phyloP scores from a whole-genome alignment of 495 filamentous ascomycete species.

The Copromyces sp. region DNA sequence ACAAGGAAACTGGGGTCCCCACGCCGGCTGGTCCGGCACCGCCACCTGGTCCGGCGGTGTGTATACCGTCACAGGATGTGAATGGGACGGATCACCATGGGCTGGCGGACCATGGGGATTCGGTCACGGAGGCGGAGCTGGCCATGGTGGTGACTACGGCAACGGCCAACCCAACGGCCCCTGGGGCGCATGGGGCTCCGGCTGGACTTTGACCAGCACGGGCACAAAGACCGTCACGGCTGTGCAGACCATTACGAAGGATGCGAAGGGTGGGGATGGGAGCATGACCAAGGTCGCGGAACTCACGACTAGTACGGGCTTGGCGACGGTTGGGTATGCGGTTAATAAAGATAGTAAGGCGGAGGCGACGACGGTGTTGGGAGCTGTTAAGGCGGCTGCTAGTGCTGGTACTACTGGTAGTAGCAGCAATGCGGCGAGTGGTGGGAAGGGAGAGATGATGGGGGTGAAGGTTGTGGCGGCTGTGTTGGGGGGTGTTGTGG shows the following conservation, averaged over 20 bases:
- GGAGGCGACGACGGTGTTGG: neutral
- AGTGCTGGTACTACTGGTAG: conserved; percentile 7
- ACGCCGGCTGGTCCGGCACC: conserved; percentile 5
- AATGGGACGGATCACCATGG: conserved; percentile 37
- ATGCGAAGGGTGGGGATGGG: conserved; percentile 8
- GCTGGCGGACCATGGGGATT: conserved; percentile 36
- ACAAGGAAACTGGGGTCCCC: neutral
- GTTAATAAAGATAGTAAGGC: conserved; percentile 25
- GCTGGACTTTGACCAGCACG: conserved; percentile 27
- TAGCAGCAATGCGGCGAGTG: conserved; percentile 4
- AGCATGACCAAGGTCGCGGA: conserved; percentile 9
- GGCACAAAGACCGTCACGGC: conserved; percentile 23
- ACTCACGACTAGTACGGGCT: conserved; percentile 27
- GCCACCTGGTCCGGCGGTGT: conserved; percentile 33
- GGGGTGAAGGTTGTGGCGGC: conserved; percentile 30
- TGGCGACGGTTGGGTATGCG: conserved; percentile 30
- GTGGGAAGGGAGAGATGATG: neutral
- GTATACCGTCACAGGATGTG: conserved; percentile 38
- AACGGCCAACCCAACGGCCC: conserved; percentile 4
- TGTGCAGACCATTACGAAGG: conserved; percentile 28
- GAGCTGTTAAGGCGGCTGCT: conserved; percentile 1
- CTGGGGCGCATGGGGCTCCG: conserved; percentile 37
- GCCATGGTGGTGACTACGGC: conserved; percentile 2
- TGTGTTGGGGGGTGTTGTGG: conserved; percentile 29
- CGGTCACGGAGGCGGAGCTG: conserved; percentile 19